Conservation (phyloP, 768 basidiomycete species). For the Mycena filopes region DNA sequence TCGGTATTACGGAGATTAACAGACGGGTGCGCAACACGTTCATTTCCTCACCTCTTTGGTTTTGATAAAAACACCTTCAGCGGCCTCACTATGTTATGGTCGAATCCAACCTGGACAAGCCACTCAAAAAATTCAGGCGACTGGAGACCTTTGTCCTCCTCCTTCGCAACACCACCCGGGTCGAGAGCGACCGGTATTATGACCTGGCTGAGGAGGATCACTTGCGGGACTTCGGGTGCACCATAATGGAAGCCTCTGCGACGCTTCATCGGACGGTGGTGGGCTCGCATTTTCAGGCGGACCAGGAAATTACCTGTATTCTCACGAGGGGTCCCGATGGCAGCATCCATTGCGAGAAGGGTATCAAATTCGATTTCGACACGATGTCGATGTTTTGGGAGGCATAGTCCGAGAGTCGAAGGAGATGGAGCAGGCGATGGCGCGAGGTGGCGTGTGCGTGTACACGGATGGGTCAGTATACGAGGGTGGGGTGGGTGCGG, state of each 20-base stretch:
- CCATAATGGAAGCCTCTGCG: conserved; percentile 13
- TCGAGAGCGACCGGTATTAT: not conserved
- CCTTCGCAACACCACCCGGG: not conserved
- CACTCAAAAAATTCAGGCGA: not conserved
- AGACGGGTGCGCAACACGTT: not conserved
- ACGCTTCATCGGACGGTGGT: not conserved
- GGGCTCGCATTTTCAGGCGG: not conserved
- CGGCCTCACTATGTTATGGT: not conserved
- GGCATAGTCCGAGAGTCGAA: too few relatives aligned
- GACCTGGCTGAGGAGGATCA: not conserved
- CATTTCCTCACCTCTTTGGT: too few relatives aligned
- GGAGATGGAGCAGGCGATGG: too few relatives aligned
- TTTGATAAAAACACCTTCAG: too few relatives aligned
- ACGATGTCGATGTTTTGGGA: not conserved
- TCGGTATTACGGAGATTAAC: not conserved
- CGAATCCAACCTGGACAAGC: not conserved
- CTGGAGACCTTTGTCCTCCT: conserved; percentile 2
- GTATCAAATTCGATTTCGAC: not conserved
- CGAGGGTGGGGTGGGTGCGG: too few relatives aligned
- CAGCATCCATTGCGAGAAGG: not conserved
- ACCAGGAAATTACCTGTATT: not conserved
- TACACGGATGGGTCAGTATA: too few relatives aligned
- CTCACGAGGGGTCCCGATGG: not conserved
- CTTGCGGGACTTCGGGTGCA: not conserved
- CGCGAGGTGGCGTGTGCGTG: too few relatives aligned